Evolutionary conservation across 129 eudicot species (phyloP).

Genomic region (Solidago caesia): DNA sequence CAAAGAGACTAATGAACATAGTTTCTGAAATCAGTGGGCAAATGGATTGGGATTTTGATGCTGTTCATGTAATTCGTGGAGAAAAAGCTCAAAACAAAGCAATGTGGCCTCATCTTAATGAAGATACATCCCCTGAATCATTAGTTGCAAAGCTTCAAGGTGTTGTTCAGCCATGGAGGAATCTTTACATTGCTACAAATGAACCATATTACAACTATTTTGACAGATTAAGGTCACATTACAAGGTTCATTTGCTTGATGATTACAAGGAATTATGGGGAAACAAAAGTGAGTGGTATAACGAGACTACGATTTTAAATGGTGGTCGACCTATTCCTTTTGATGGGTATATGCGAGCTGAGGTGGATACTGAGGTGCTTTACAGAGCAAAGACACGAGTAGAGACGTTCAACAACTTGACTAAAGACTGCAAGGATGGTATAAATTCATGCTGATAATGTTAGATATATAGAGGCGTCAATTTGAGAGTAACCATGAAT

Average conservation of each 20-base stretch:
- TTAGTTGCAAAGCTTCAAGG: conserved; percentile 71
- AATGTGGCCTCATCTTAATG: conserved; percentile 86
- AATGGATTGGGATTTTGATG: conserved; percentile 99
- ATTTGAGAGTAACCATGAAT: background rate
- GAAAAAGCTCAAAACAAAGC: conserved; percentile 77
- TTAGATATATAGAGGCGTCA: background rate
- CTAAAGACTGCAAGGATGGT: conserved; percentile 93
- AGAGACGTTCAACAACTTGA: conserved; percentile 90
- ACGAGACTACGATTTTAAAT: conserved; percentile 66
- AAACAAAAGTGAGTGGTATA: conserved; percentile 91
- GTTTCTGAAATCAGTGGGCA: conserved; percentile 90
- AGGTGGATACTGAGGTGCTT: conserved; percentile 89
- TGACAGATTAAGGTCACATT: conserved; percentile 85
- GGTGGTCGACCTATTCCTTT: conserved; percentile 58
- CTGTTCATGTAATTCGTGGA: conserved; percentile 93
- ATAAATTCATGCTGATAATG: conserved; percentile 58
- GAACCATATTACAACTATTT: conserved; percentile 84
- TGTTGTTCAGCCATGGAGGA: conserved; percentile 76
- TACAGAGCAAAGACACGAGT: conserved; percentile 82
- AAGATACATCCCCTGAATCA: conserved; percentile 91
- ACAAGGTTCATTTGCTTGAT: conserved; percentile 87
- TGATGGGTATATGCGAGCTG: conserved; percentile 94
- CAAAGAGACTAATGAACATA: conserved; percentile 93
- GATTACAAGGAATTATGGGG: conserved; percentile 85
- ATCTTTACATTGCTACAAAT: conserved; percentile 85